Evolutionary conservation across 2,329 filamentous ascomycete genomes (phyloP).

Genomic region (Acephala macrosclerotiorum): DNA sequence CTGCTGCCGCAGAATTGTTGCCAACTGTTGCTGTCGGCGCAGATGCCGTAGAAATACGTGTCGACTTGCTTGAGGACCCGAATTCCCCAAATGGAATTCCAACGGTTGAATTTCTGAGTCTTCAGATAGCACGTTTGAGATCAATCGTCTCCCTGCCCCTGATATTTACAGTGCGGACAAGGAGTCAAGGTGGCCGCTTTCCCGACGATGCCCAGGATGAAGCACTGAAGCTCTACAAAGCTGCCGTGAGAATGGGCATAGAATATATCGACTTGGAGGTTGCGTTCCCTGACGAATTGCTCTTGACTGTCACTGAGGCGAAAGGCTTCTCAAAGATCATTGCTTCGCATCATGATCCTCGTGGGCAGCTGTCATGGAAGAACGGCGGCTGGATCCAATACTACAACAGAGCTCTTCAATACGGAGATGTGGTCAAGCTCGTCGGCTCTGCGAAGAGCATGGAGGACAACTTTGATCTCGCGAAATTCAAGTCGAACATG

Average conservation of each 20-base stretch:
- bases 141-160: slow-evolving; percentile 77
- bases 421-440: slow-evolving; percentile 93
- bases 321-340: slow-evolving; percentile 84
- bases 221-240: slow-evolving; percentile 76
- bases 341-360: slow-evolving; percentile 92
- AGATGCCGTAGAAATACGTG: slow-evolving; percentile 93
- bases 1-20: slow-evolving; percentile 68
- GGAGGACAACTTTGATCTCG: slow-evolving; percentile 87
- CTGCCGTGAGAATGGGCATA: slow-evolving; percentile 82
- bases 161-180: slow-evolving; percentile 90
- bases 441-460: slow-evolving; percentile 79
- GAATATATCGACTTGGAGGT: slow-evolving; percentile 96
- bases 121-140: slow-evolving; percentile 82
- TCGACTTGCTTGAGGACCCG: slow-evolving; percentile 84
- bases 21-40: slow-evolving; percentile 80
- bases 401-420: slow-evolving; percentile 90
- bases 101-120: slow-evolving; percentile 76
- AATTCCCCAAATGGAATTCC: slow-evolving; percentile 60
- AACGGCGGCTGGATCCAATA: slow-evolving; percentile 91
- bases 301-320: slow-evolving; percentile 70
- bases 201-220: slow-evolving; percentile 77
- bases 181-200: slow-evolving; percentile 86
- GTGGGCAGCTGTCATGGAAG: slow-evolving; percentile 81
- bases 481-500: slow-evolving; percentile 82
- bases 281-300: slow-evolving; percentile 78